A percentile compares a stretch with the other conserved stretches of the same genome.
phyloP scores from a whole-genome alignment of 2,329 filamentous ascomycete genomes.

The Fusarium sp. region DNA sequence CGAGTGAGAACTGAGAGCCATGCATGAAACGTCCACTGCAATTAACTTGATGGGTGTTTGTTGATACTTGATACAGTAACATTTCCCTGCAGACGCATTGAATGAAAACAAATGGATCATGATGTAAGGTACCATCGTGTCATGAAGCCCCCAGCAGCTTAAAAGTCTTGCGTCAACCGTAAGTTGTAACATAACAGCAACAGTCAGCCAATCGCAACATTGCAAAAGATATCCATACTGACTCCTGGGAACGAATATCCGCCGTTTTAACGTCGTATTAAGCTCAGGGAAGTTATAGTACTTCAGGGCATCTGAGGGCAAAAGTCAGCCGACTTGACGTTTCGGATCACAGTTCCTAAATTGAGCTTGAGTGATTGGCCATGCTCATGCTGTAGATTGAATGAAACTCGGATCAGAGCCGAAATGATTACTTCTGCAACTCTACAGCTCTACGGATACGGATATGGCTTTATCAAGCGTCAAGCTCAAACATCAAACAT shows the following conservation, averaged over 20 bases:
- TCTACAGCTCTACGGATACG: not conserved
- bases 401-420: slow-evolving; percentile 23
- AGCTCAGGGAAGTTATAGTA: slow-evolving; percentile 18
- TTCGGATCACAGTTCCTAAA: slow-evolving; percentile 13
- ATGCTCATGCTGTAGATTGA: not conserved
- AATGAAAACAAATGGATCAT: slow-evolving; percentile 9
- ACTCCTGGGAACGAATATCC: not conserved
- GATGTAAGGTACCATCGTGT: slow-evolving; percentile 3
- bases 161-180: not conserved
- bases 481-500: slow-evolving; percentile 16
- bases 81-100: not conserved
- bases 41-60: slow-evolving; percentile 2
- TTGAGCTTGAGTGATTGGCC: slow-evolving; percentile 7
- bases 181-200: slow-evolving; percentile 10
- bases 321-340: not conserved
- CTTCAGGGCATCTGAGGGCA: not conserved
- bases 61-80: not conserved
- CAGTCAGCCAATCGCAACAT: slow-evolving; percentile 23
- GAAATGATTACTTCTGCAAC: slow-evolving; percentile 13
- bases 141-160: not conserved
- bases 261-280: slow-evolving; percentile 4
- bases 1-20: not conserved
- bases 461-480: not conserved
- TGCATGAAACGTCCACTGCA: not conserved
- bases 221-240: not conserved